A percentile compares a stretch with the other conserved stretches of the same genome.
These are phyloP conservation scores for Buxus sempervirens DNA, from an alignment of 164 flowering plant species.

Conservation along the genomic window DNA sequence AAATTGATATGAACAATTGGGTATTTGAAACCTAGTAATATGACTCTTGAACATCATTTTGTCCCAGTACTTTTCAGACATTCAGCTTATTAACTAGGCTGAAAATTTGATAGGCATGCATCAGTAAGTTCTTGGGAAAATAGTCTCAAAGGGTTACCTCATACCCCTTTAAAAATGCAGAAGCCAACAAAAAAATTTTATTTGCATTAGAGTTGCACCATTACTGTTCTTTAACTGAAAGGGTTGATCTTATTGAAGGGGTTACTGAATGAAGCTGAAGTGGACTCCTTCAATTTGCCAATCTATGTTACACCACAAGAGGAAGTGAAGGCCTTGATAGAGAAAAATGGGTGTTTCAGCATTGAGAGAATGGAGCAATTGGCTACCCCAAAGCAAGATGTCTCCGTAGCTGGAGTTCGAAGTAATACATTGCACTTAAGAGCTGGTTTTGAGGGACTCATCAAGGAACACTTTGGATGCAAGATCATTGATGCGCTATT, in stretches of 20 bases:
- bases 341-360: constrained; percentile 1
- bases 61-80: too few relatives aligned
- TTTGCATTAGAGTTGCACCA: not conserved
- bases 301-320: not conserved
- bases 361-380: constrained; percentile 10
- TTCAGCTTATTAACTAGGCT: too few relatives aligned
- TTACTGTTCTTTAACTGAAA: not conserved
- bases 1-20: too few relatives aligned
- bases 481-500: constrained; percentile 13
- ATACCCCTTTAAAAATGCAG: not conserved
- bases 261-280: not conserved
- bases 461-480: constrained; percentile 10
- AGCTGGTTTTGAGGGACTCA: not conserved
- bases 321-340: not conserved
- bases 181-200: not conserved
- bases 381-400: not conserved
- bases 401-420: not conserved
- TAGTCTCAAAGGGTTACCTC: too few relatives aligned
- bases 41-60: too few relatives aligned
- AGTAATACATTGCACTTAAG: constrained; percentile 6
- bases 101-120: too few relatives aligned
- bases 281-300: constrained; percentile 14
- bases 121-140: too few relatives aligned
- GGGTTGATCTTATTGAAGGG: constrained; percentile 5
- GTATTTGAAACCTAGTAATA: too few relatives aligned